Base-by-base conservation (phyloP, 306 rosid genomes). In the Neltuma alba region DNA sequence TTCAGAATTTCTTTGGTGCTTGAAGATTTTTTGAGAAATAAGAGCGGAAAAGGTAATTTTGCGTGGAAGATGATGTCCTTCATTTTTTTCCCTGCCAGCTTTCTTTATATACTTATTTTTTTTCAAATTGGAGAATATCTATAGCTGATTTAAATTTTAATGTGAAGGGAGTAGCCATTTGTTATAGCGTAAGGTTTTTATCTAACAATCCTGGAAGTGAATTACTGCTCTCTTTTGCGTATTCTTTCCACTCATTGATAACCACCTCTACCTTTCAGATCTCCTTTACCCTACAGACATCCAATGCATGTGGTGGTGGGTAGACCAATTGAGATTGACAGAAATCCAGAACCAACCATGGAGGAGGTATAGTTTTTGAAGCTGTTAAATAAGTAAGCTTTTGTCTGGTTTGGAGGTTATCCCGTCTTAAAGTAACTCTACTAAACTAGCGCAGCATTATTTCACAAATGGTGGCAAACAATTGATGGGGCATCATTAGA, bases 281-380 rank as follows among this genome's bases (percentile, higher is more conserved):
- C 97, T 58, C 98, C 98, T 52, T 20, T 94, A 42, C 98, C 98
- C 12, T 86, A 62, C 70, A 88, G 89, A 71, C 84, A 47, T 64
- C 92, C 91, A 48, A 89, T 94, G 97, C 89, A 89, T 76, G 91
- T 92, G 82, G 97, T 87, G 23, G 97, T 94, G 55, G 98, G 98
- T 36, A 89, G 79, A 76, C 97, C 98, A 73, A 94, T 92, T 52
- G 90, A 87, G 80, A 31, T 92, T 38, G 78, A 81, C 70, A 89
- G 83, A 85, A 94, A 83, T 87, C 92, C 93, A 76, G 87, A 91
- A 37, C 98, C 98, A 73, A 82, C 93, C 25, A 54, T 55, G 63
- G 97, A 80, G 64, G 83, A 86, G 87, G 61, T 54, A 54, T 54
- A 71, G 68, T 64, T 21, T 54, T 16, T 60, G 41, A 54, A 67